Conservation (phyloP, 345 rosid genomes). For the Dovyalis caffra region DNA sequence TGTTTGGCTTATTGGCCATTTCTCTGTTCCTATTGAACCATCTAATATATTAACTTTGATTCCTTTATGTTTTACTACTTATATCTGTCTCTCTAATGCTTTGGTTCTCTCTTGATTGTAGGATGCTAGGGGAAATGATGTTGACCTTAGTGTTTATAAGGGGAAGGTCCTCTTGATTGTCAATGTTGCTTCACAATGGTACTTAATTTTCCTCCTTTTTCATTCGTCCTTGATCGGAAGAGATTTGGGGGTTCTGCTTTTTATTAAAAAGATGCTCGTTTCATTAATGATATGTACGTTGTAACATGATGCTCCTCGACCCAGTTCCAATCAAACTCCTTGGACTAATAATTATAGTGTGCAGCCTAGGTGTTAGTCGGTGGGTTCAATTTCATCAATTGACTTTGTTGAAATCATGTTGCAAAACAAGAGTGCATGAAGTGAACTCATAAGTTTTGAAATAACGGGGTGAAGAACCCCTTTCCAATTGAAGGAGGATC, state of each 20-base stretch:
- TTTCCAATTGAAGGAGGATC: background rate
- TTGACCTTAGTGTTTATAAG: constrained; percentile 70
- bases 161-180: constrained; percentile 89
- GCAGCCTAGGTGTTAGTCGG: background rate
- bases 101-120: constrained; percentile 23
- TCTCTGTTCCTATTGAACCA: background rate
- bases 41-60: background rate
- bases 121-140: constrained; percentile 82
- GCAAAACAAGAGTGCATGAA: background rate
- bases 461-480: too few species aligned
- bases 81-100: background rate
- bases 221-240: background rate
- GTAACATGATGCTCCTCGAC: background rate
- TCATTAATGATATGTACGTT: background rate
- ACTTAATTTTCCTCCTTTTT: background rate
- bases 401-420: background rate
- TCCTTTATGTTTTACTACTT: background rate
- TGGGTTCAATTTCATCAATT: background rate
- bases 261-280: background rate
- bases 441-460: too few species aligned
- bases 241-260: background rate
- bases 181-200: constrained; percentile 99
- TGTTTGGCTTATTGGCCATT: background rate
- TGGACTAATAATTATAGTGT: background rate
- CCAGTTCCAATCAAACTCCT: background rate